phyloP scores from a whole-genome alignment of 176 grass and related monocot species.

The Carex kokanica region DNA sequence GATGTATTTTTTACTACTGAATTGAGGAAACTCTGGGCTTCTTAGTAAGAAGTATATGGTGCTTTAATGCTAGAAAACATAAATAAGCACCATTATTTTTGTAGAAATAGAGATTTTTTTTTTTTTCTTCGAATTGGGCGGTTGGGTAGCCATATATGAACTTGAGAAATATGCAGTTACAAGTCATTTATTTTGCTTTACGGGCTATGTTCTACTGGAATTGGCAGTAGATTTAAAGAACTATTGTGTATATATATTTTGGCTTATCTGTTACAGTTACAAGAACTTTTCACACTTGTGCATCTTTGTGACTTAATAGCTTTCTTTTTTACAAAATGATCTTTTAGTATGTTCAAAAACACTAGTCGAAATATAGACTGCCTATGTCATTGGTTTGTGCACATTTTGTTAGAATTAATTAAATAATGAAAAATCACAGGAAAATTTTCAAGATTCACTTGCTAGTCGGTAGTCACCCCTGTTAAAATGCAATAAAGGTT shows the following conservation, averaged over 20 bases:
- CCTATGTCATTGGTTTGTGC: too few relatives aligned
- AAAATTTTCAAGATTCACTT: too few relatives aligned
- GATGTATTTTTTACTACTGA: neutral
- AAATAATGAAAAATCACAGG: too few relatives aligned
- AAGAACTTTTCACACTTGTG: neutral
- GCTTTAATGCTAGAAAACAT: slow-evolving; percentile 18
- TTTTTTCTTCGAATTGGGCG: neutral
- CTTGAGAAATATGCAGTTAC: slow-evolving; percentile 9
- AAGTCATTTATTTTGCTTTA: slow-evolving; percentile 11
- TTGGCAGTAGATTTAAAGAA: slow-evolving; percentile 20
- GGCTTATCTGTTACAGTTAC: neutral
- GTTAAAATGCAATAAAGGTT: too few relatives aligned
- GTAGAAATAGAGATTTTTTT: slow-evolving; percentile 24
- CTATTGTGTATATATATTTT: slow-evolving; percentile 17
- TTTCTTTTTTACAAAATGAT: too few relatives aligned
- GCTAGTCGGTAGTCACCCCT: too few relatives aligned
- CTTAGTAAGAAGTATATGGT: slow-evolving; percentile 14
- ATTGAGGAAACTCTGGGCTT: neutral
- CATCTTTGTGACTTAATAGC: neutral
- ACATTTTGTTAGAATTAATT: too few relatives aligned
- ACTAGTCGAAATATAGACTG: too few relatives aligned
- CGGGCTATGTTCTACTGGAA: slow-evolving; percentile 23
- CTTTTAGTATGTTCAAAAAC: too few relatives aligned
- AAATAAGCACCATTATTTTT: slow-evolving; percentile 28
- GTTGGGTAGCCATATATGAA: slow-evolving; percentile 10